phyloP scores from a whole-genome alignment of 2,329 filamentous ascomycete species.

The Biscogniauxia sp. region DNA sequence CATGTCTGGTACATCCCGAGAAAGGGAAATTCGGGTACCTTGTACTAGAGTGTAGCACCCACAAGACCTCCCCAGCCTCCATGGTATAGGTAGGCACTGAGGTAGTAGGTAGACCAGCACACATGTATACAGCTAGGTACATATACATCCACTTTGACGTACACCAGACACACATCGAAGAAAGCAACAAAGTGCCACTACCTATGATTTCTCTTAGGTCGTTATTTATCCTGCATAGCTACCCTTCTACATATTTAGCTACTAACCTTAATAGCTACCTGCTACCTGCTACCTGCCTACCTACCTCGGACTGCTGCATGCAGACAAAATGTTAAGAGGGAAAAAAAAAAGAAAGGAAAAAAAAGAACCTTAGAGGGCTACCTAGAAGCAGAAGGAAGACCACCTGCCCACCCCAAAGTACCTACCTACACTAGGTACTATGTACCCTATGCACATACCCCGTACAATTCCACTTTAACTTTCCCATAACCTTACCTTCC shows the following conservation, averaged over 20 bases:
- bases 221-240: not conserved
- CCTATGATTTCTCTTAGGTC: not conserved
- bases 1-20: too few relatives aligned
- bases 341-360: not conserved
- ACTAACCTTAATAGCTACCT: too few relatives aligned
- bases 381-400: not conserved
- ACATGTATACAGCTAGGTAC: not conserved
- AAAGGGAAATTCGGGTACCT: not conserved
- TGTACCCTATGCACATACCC: not conserved
- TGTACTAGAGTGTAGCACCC: not conserved
- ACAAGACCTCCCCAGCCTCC: not conserved
- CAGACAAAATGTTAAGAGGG: not conserved
- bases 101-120: too few relatives aligned
- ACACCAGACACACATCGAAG: not conserved
- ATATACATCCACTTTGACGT: not conserved
- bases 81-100: too few relatives aligned
- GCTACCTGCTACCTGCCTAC: too few relatives aligned
- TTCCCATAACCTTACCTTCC: too few relatives aligned
- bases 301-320: not conserved
- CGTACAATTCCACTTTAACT: not conserved
- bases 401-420: not conserved
- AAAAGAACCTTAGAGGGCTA: not conserved
- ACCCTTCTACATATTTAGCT: too few relatives aligned
- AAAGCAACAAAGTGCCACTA: not conserved
- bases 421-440: not conserved